Evolutionary conservation across 163 green algal species (phyloP).

Genomic region (Scenedesmus sp.): DNA sequence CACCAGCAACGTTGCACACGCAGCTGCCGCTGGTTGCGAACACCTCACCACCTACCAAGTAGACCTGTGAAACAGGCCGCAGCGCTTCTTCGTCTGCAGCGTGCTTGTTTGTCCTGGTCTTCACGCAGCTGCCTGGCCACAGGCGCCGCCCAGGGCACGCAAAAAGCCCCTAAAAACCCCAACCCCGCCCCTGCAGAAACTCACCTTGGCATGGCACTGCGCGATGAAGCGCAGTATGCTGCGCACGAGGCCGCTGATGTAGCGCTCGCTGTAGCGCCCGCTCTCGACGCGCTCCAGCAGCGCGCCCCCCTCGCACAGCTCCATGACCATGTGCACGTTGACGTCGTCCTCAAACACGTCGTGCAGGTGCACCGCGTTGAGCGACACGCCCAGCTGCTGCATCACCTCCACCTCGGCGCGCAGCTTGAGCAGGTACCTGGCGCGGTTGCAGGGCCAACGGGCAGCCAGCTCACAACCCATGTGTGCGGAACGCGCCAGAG

Average conservation of each 20-base stretch:
- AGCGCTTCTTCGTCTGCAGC: too few species aligned
- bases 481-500: neutral
- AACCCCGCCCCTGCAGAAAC: neutral
- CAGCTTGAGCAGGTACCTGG: conserved; percentile 93
- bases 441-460: neutral
- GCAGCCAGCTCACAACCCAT: neutral
- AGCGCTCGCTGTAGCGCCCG: conserved; percentile 76
- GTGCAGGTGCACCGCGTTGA: conserved; percentile 93
- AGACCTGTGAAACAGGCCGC: too few species aligned
- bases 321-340: conserved; percentile 81
- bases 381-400: conserved; percentile 88
- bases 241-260: conserved; percentile 84
- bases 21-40: too few species aligned
- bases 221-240: conserved; percentile 93
- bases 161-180: neutral
- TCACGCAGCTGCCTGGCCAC: conserved; percentile 64
- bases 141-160: neutral
- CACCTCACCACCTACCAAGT: too few species aligned
- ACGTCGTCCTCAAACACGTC: conserved; percentile 86
- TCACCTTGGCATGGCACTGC: conserved; percentile 92
- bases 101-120: too few species aligned
- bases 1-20: too few species aligned
- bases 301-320: conserved; percentile 84
- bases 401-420: conserved; percentile 96
- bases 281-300: conserved; percentile 88